Evolutionary conservation across 345 rosid genomes (phyloP).

Genomic region (Arabis hirsuta): DNA sequence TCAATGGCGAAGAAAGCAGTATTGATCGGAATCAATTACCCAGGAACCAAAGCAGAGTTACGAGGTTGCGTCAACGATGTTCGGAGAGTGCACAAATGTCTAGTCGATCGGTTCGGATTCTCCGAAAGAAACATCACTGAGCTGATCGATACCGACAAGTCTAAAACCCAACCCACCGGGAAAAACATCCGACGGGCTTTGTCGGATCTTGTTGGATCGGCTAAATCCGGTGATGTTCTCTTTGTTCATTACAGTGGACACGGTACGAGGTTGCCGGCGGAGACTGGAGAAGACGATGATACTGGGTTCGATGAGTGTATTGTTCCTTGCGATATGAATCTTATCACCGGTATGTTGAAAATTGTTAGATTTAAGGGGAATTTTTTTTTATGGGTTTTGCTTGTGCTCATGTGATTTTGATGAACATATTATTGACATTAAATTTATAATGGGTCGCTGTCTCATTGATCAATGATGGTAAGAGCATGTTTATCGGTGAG

Average conservation of each 20-base stretch:
- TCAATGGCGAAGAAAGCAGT: conserved; percentile 66
- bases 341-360: conserved; percentile 63
- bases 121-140: conserved; percentile 59
- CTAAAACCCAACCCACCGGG: conserved; percentile 75
- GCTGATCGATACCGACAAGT: conserved; percentile 72
- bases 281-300: conserved; percentile 94
- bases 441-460: neutral
- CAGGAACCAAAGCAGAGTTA: conserved; percentile 84
- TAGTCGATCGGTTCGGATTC: conserved; percentile 74
- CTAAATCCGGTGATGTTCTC: conserved; percentile 63
- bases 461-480: neutral
- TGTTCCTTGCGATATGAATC: conserved; percentile 96
- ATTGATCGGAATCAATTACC: conserved; percentile 84
- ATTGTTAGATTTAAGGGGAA: neutral
- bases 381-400: neutral
- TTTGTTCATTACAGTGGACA: conserved; percentile 95
- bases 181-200: conserved; percentile 69
- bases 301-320: conserved; percentile 97
- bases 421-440: neutral
- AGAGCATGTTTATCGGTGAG: too few species aligned
- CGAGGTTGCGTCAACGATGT: conserved; percentile 97
- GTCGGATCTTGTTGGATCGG: conserved; percentile 58
- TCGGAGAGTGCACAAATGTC: conserved; percentile 58
- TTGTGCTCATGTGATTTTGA: neutral
- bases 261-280: conserved; percentile 96